phyloP scores from a whole-genome alignment of 2,329 filamentous ascomycete genomes.

The Venturia carpophila region DNA sequence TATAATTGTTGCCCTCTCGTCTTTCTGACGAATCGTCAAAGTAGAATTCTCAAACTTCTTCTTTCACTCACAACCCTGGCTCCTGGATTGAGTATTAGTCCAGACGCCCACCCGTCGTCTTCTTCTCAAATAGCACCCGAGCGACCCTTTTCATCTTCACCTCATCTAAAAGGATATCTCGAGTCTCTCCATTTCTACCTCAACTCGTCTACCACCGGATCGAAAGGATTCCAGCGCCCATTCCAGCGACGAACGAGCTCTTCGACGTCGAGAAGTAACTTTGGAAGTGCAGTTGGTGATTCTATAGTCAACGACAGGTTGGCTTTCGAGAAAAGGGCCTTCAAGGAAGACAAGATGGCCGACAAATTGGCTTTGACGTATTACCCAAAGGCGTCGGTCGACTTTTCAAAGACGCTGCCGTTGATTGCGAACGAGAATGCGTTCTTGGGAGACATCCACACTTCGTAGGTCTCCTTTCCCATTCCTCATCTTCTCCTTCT shows the following conservation, averaged over 20 bases:
- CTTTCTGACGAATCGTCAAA: background rate
- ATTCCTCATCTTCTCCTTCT: background rate
- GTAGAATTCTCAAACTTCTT: background rate
- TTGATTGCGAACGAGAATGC: constrained; percentile 62
- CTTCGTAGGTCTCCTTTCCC: constrained; percentile 36
- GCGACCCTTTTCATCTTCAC: constrained; percentile 9
- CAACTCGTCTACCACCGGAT: background rate
- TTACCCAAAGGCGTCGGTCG: constrained; percentile 50
- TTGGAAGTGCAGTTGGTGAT: background rate
- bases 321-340: background rate
- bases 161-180: constrained; percentile 13
- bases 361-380: constrained; percentile 29
- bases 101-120: background rate
- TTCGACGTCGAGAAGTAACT: background rate
- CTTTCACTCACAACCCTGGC: background rate
- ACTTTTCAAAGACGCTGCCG: constrained; percentile 49
- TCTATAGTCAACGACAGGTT: background rate
- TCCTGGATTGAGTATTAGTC: constrained; percentile 3
- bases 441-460: constrained; percentile 55
- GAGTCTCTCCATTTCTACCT: constrained; percentile 16
- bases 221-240: background rate
- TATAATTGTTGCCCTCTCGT: background rate
- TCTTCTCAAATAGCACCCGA: background rate
- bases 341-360: constrained; percentile 8
- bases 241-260: constrained; percentile 7